phyloP scores from a whole-genome alignment of 495 filamentous ascomycete genomes.

The Mycothermus thermophilus region DNA sequence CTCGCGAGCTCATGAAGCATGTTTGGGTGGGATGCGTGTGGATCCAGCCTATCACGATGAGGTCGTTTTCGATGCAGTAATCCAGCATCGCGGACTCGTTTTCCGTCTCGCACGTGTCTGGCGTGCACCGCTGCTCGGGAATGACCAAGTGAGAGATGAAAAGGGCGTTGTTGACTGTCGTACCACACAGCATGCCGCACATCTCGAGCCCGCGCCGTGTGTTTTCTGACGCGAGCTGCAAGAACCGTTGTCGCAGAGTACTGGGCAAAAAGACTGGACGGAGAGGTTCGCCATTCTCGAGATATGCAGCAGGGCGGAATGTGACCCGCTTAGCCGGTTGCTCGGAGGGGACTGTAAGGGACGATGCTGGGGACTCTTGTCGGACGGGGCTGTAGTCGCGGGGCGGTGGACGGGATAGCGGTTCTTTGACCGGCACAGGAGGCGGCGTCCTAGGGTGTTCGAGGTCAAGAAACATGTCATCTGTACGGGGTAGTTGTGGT shows the following conservation, averaged over 20 bases:
- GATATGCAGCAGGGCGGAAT: conserved; percentile 73
- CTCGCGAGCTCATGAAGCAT: conserved; percentile 92
- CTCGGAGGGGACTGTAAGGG: conserved; percentile 22
- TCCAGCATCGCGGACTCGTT: conserved; percentile 75
- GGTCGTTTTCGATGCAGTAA: conserved; percentile 70
- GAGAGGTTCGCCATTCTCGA: conserved; percentile 76
- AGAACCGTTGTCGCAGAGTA: conserved; percentile 55
- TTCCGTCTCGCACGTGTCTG: conserved; percentile 84
- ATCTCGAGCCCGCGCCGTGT: conserved; percentile 76
- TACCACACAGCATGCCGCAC: conserved; percentile 87
- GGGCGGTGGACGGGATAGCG: background rate
- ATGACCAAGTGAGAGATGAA: conserved; percentile 83
- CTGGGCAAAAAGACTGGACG: conserved; percentile 78
- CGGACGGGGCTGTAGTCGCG: conserved; percentile 1
- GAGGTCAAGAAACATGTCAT: background rate
- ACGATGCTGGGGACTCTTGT: conserved; percentile 20
- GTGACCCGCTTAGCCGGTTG: conserved; percentile 29
- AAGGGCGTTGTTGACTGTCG: conserved; percentile 77
- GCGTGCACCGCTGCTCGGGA: conserved; percentile 76
- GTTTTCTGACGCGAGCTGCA: conserved; percentile 57
- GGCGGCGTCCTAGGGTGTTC: background rate
- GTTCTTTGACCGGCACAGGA: conserved; percentile 16
- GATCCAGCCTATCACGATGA: conserved; percentile 93
- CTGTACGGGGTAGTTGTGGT: conserved; percentile 3
- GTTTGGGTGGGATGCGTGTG: conserved; percentile 95